phyloP scores from a whole-genome alignment of 306 rosid genomes.

The Cyclanthera cordifolia region DNA sequence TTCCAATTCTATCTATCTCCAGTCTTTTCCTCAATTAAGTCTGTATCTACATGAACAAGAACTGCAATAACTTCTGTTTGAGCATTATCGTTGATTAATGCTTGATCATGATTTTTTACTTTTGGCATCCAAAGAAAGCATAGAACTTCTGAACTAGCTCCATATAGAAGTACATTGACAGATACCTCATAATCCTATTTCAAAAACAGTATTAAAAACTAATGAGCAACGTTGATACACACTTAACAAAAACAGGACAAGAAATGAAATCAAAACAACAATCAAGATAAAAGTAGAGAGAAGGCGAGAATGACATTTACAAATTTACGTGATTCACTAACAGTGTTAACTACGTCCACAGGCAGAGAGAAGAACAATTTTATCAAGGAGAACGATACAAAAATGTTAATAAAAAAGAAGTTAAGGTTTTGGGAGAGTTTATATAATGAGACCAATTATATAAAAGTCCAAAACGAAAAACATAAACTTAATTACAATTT shows the following conservation, averaged over 20 bases:
- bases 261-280: too few species aligned
- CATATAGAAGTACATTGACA: background rate
- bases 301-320: too few species aligned
- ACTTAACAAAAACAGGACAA: background rate
- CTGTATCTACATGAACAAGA: background rate
- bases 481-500: too few species aligned
- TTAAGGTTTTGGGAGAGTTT: too few species aligned
- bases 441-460: too few species aligned
- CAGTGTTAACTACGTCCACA: too few species aligned
- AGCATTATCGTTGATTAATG: background rate
- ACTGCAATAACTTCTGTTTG: background rate
- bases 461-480: too few species aligned
- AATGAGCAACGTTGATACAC: background rate
- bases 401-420: too few species aligned
- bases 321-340: too few species aligned
- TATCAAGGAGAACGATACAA: too few species aligned
- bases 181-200: background rate
- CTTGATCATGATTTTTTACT: slow-evolving; percentile 4
- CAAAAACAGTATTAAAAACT: background rate
- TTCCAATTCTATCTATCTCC: background rate
- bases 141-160: background rate
- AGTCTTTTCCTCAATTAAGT: slow-evolving; percentile 5
- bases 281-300: too few species aligned
- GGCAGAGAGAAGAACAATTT: too few species aligned
- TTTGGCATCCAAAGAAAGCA: background rate